Percentiles rank a stretch among this genome's conserved stretches.
phyloP scores from a whole-genome alignment of 139 green algal genomes.

The Pleodorina starrii region DNA sequence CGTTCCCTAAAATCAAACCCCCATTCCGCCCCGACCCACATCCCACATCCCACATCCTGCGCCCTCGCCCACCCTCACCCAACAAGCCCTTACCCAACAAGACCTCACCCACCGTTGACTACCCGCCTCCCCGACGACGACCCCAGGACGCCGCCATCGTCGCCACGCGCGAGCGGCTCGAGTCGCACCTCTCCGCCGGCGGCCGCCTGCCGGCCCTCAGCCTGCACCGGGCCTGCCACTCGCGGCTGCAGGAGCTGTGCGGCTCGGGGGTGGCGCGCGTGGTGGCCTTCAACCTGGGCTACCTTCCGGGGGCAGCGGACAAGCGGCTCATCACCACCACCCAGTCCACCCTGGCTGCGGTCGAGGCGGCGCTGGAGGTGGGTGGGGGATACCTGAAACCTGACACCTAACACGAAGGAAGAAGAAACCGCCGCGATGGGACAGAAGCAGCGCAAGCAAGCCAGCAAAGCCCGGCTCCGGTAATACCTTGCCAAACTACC shows the following conservation, averaged over 20 bases:
- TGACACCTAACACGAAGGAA: not conserved
- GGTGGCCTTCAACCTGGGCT: slow-evolving; percentile 54
- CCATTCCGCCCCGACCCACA: too few relatives aligned
- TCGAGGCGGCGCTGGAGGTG: slow-evolving; percentile 70
- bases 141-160: slow-evolving; percentile 36
- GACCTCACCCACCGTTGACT: not conserved
- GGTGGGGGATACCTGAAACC: not conserved
- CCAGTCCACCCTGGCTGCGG: slow-evolving; percentile 63
- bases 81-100: too few relatives aligned
- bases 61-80: too few relatives aligned
- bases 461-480: too few relatives aligned
- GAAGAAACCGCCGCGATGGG: too few relatives aligned
- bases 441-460: too few relatives aligned
- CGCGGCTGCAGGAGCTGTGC: slow-evolving; percentile 22
- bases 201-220: not conserved
- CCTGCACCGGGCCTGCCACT: slow-evolving; percentile 57
- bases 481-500: too few relatives aligned
- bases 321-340: slow-evolving; percentile 62
- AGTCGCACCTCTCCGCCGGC: not conserved
- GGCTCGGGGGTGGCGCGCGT: slow-evolving; percentile 34
- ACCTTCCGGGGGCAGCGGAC: slow-evolving; percentile 68
- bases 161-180: slow-evolving; percentile 40
- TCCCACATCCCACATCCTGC: too few relatives aligned
- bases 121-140: not conserved
- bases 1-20: too few relatives aligned